Percentiles rank a stretch among this genome's conserved stretches.
Conservation (phyloP, 1,284 basidiomycete species). For the Cryptococcus sp. region DNA sequence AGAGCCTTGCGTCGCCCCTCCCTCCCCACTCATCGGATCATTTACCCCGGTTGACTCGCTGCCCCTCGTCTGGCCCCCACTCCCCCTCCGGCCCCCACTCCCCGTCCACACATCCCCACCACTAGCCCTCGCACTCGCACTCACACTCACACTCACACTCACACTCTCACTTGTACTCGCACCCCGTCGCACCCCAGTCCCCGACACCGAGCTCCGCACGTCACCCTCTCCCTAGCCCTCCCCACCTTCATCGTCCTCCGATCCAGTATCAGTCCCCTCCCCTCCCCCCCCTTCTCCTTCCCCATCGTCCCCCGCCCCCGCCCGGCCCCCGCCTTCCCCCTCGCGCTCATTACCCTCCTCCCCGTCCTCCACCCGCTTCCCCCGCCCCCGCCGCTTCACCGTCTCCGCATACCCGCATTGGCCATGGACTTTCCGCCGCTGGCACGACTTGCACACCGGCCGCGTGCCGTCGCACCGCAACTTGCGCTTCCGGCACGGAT, state of each 20-base stretch:
- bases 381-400: slow-evolving; percentile 38
- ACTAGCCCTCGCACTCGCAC: no score
- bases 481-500: slow-evolving; percentile 39
- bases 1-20: not conserved
- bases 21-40: no score
- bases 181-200: not conserved
- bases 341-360: slow-evolving; percentile 2
- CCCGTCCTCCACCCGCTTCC: slow-evolving; percentile 21
- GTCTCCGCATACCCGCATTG: slow-evolving; percentile 37
- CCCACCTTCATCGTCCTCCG: not conserved
- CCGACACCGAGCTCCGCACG: not conserved
- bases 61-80: not conserved
- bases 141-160: no score
- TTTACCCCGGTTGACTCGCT: not conserved
- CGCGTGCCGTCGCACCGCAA: slow-evolving; percentile 38
- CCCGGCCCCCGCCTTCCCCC: not conserved
- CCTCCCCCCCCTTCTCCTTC: not conserved
- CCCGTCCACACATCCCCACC: no score
- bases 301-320: not conserved
- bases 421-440: slow-evolving; percentile 23
- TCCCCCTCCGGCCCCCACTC: no score
- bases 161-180: no score
- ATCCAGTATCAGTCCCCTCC: not conserved
- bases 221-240: not conserved
- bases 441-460: slow-evolving; percentile 37